phyloP scores from a whole-genome alignment of 2,329 filamentous ascomycete species.

The Arthrobotrys sinensis region DNA sequence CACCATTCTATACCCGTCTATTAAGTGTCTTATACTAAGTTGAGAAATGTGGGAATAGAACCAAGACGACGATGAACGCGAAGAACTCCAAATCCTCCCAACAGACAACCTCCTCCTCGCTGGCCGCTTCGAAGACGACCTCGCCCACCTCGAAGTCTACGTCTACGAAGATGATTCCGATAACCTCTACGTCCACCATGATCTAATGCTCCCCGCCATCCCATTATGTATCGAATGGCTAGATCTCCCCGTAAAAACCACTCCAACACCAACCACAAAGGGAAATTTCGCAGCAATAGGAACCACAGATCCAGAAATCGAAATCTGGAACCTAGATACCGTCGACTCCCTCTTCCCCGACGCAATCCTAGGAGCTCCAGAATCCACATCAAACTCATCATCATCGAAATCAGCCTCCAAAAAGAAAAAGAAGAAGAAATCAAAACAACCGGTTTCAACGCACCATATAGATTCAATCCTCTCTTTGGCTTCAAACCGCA shows the following conservation, averaged over 20 bases:
- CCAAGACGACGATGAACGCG: constrained; percentile 83
- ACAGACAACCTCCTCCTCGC: constrained; percentile 94
- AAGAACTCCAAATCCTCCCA: constrained; percentile 92
- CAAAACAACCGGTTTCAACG: constrained; percentile 78
- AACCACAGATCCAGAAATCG: constrained; percentile 98
- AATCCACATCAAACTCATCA: constrained; percentile 70
- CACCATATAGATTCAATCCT: constrained; percentile 96
- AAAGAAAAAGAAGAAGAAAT: constrained; percentile 85
- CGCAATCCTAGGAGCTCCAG: constrained; percentile 86
- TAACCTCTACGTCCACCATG: constrained; percentile 99
- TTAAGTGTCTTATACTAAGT: not conserved
- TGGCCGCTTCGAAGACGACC: constrained; percentile 95
- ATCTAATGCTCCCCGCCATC: constrained; percentile 98
- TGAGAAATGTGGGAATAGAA: constrained; percentile 63
- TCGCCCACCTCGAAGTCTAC: constrained; percentile 96
- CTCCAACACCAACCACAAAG: constrained; percentile 69
- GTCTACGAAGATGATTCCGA: constrained; percentile 96
- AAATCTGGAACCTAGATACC: constrained; percentile 96
- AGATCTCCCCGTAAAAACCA: constrained; percentile 87
- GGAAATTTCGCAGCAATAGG: constrained; percentile 96
- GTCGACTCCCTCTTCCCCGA: constrained; percentile 99
- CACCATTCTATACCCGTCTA: not conserved
- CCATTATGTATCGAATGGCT: constrained; percentile 97
- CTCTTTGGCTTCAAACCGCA: constrained; percentile 89
- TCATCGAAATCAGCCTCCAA: constrained; percentile 67